These are phyloP conservation scores for Eustoma russellianum DNA, from an alignment of 257 asterid genomes.

Conservation along the genomic window DNA sequence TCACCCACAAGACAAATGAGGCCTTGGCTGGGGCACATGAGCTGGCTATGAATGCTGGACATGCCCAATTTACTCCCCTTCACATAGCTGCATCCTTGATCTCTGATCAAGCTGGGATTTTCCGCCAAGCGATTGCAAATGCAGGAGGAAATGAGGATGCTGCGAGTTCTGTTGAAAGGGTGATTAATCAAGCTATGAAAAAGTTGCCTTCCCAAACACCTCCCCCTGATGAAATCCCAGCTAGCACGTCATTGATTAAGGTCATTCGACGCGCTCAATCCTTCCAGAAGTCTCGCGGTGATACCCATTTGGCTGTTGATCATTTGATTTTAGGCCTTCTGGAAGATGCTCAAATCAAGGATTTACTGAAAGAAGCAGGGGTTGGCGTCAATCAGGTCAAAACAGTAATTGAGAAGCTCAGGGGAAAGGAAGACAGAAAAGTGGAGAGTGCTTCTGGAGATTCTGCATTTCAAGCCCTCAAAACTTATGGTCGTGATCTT, in stretches of 20 bases:
- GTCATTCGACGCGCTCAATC: conserved; percentile 22
- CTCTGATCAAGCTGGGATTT: conserved; percentile 22
- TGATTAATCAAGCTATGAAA: conserved; percentile 26
- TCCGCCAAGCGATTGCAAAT: conserved; percentile 19
- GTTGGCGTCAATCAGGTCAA: conserved; percentile 14
- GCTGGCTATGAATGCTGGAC: conserved; percentile 25
- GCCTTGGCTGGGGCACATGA: conserved; percentile 25
- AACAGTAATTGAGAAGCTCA: conserved; percentile 25
- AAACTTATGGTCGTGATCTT: conserved; percentile 31
- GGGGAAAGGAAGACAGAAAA: conserved; percentile 24
- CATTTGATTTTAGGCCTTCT: conserved; percentile 27
- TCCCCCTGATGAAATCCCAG: conserved; percentile 27
- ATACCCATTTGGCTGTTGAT: conserved; percentile 26
- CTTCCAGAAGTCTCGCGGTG: conserved; percentile 20
- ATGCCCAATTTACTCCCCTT: conserved; percentile 24
- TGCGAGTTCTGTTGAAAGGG: conserved; percentile 20
- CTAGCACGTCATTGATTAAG: conserved; percentile 25
- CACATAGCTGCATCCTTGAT: conserved; percentile 15
- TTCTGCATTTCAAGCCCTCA: conserved; percentile 25
- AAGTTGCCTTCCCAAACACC: conserved; percentile 32
- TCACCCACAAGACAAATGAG: conserved; percentile 36
- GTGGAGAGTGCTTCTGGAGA: conserved; percentile 34
- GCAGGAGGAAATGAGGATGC: conserved; percentile 23
- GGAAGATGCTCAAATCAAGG: conserved; percentile 32
- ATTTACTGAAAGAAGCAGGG: conserved; percentile 26